These are phyloP conservation scores for Phaeophleospora eucalypticola DNA, from an alignment of 2,329 filamentous ascomycete genomes.

Conservation along the genomic window DNA sequence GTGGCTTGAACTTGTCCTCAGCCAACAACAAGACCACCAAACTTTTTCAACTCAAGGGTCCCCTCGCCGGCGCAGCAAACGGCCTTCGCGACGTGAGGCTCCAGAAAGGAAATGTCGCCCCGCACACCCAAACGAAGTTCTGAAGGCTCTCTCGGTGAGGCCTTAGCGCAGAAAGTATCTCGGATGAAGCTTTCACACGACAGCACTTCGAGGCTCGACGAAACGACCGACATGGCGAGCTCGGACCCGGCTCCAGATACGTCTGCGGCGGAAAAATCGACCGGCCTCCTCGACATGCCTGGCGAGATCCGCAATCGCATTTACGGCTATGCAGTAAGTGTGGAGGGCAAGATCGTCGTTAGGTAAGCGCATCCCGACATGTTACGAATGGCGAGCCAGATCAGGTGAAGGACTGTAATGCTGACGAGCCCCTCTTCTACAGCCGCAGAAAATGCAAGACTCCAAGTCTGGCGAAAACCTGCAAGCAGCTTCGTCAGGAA, in stretches of 20 bases:
- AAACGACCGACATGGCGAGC: background rate
- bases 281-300: background rate
- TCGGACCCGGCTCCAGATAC: background rate
- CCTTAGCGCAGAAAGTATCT: too few relatives aligned
- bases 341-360: background rate
- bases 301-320: background rate
- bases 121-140: too few relatives aligned
- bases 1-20: too few relatives aligned
- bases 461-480: background rate
- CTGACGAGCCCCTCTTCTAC: too few relatives aligned
- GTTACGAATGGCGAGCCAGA: background rate
- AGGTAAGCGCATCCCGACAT: background rate
- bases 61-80: too few relatives aligned
- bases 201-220: background rate
- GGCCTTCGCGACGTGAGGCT: too few relatives aligned
- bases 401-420: background rate
- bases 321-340: background rate
- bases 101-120: too few relatives aligned
- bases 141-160: too few relatives aligned
- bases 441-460: slow-evolving; percentile 5
- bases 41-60: too few relatives aligned
- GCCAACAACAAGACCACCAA: too few relatives aligned
- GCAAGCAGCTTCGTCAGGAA: slow-evolving; percentile 16
- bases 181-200: background rate
- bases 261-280: background rate